Conservation (phyloP, 257 asterid genomes). For the Solanum sejunctum region DNA sequence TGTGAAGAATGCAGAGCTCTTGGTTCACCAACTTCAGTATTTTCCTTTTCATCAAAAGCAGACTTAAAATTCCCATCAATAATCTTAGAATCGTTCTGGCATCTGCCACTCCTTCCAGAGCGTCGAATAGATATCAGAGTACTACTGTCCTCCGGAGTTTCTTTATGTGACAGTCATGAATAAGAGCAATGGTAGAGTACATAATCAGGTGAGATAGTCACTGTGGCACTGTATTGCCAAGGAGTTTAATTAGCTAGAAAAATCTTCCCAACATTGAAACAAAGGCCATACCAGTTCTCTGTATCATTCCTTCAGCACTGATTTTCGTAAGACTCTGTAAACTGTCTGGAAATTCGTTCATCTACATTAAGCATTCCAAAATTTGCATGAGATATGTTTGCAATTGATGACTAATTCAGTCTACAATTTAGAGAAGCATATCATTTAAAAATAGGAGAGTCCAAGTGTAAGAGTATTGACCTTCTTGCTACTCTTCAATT, state of each 20-base stretch:
- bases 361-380: slow-evolving; percentile 29
- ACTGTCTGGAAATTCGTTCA: slow-evolving; percentile 22
- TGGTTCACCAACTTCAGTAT: slow-evolving; percentile 27
- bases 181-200: background rate
- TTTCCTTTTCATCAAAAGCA: slow-evolving; percentile 36
- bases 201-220: background rate
- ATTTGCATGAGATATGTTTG: slow-evolving; percentile 2
- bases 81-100: slow-evolving; percentile 35
- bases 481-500: slow-evolving; percentile 21
- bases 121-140: slow-evolving; percentile 39
- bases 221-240: background rate
- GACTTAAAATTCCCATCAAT: slow-evolving; percentile 36
- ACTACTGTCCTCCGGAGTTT: slow-evolving; percentile 31
- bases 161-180: slow-evolving; percentile 38
- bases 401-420: background rate
- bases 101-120: slow-evolving; percentile 64
- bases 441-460: background rate
- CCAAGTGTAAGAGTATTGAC: slow-evolving; percentile 13
- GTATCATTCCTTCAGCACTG: slow-evolving; percentile 21
- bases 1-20: slow-evolving; percentile 18
- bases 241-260: background rate
- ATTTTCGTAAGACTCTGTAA: slow-evolving; percentile 21
- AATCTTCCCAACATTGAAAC: background rate
- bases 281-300: slow-evolving; percentile 25
- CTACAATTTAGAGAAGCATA: background rate